Conservation (phyloP, 306 rosid species). For the Biancaea sappan region DNA sequence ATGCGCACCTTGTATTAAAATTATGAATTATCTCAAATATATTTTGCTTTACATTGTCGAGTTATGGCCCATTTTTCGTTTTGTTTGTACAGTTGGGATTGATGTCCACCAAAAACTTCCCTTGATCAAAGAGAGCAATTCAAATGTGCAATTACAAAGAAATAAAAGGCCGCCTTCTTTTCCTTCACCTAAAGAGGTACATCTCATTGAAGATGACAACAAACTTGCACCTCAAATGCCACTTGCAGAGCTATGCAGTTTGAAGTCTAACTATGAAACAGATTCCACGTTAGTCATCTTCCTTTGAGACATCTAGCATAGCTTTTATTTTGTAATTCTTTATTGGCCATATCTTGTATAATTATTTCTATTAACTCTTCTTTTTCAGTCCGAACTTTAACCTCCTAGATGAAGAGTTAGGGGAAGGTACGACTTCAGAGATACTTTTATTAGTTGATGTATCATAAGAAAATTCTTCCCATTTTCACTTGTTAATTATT, state of each 20-base stretch:
- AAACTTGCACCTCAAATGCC: slow-evolving; percentile 41
- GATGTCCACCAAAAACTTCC: slow-evolving; percentile 69
- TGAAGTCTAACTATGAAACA: slow-evolving; percentile 33
- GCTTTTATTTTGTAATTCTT: not conserved
- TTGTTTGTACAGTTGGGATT: slow-evolving; percentile 73
- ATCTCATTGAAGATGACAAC: slow-evolving; percentile 57
- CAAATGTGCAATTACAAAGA: slow-evolving; percentile 43
- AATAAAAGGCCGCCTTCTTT: slow-evolving; percentile 46
- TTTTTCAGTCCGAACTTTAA: slow-evolving; percentile 80
- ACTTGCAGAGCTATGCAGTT: slow-evolving; percentile 43
- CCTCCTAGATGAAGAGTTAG: slow-evolving; percentile 67
- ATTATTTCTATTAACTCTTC: not conserved
- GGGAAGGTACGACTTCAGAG: slow-evolving; percentile 55
- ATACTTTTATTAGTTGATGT: not conserved
- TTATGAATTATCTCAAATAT: slow-evolving; percentile 2
- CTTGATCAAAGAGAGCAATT: slow-evolving; percentile 51
- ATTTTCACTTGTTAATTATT: slow-evolving; percentile 31
- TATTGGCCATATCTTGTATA: not conserved
- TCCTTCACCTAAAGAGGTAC: slow-evolving; percentile 53
- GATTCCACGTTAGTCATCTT: slow-evolving; percentile 58
- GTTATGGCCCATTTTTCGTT: slow-evolving; percentile 18
- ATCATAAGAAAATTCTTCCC: slow-evolving; percentile 14
- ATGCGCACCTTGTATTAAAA: slow-evolving; percentile 31
- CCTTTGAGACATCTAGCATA: slow-evolving; percentile 18
- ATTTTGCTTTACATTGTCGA: slow-evolving; percentile 17